Evolutionary conservation across 371 early-diverging fungal species (phyloP), one percentile per base, ranked within the genome.

Genomic region (Mucor circinelloides): DNA sequence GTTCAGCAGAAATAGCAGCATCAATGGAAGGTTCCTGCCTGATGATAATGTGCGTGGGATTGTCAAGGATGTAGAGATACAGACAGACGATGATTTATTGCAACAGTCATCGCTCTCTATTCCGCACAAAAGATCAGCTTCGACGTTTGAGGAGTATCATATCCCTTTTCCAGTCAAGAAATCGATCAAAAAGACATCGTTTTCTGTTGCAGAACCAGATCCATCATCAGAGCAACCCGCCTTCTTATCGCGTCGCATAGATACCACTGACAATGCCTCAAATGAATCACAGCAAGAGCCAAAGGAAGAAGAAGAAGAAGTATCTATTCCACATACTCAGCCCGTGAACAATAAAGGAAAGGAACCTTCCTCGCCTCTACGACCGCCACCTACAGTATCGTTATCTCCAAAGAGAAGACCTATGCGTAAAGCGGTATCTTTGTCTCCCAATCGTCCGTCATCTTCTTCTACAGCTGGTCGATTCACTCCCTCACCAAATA

Each of bases 1-100:
- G 1, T 31, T 48, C 19, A 48, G 44, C 2, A 54, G 48, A 30
- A 40, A 50, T 12, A 15, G 44, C 46, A 57, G 40, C n/a, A 61
- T 70, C 38, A 56, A 70, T 12, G 63, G 63, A 34, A 59, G 67
- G 36, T 50, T 67, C 13, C 10, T 71, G n/a, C 60, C 67, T 6
- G 67, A 63, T 30, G 28, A 58, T 23, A 30, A 59, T 28, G n/a
- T 60, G 31, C 60, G 56, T 13, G 25, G 17, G 19, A 44, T 17
- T 15, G 48, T 60, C 2, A 56, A 59, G 21, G 60, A 71, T 12
- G 59, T 38, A 15, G 71, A 66, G 42, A 66, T 63, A 13, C 71
- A 66, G 15, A 70, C 71, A 31, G 71, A 66, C 27, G 46, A 57
- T 3, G 61, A 61, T 48, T 12, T 48, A 1, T 30, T 27, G 17